Evolutionary conservation across 495 filamentous ascomycete genomes (phyloP).

Genomic region (Astrothelium macrocarpum): DNA sequence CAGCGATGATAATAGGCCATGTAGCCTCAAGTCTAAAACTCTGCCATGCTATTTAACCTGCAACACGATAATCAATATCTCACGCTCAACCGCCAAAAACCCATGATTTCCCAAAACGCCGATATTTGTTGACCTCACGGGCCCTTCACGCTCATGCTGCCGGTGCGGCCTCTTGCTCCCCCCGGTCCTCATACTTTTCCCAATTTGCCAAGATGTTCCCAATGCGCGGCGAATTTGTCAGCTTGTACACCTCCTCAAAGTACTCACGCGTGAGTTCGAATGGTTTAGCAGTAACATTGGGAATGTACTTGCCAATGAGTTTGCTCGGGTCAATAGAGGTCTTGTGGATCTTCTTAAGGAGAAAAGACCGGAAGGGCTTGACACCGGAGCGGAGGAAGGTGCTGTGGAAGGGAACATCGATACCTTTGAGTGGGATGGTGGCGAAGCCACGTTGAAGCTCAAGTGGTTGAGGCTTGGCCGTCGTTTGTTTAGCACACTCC

Average conservation of each 20-base stretch:
- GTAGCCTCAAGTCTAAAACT: not conserved
- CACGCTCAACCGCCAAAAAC: not conserved
- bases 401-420: conserved; percentile 97
- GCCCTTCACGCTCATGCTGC: not conserved
- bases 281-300: conserved; percentile 91
- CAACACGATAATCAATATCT: too few species aligned
- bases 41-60: not conserved
- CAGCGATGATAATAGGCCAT: not conserved
- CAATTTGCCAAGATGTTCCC: conserved; percentile 81
- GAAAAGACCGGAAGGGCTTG: conserved; percentile 93
- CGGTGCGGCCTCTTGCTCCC: conserved; percentile 12
- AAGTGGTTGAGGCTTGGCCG: conserved; percentile 77
- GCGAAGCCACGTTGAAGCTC: conserved; percentile 89
- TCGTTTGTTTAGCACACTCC: conserved; percentile 73
- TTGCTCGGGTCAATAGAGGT: conserved; percentile 95
- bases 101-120: not conserved
- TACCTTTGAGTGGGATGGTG: conserved; percentile 91
- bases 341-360: conserved; percentile 99
- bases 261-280: conserved; percentile 97
- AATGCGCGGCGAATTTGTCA: conserved; percentile 90
- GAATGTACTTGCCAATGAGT: conserved; percentile 95
- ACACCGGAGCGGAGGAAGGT: conserved; percentile 96
- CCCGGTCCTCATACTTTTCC: conserved; percentile 54
- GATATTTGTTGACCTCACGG: not conserved
- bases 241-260: conserved; percentile 92